Base-by-base conservation (phyloP, 441 rosid species). In the Iberis amara region DNA sequence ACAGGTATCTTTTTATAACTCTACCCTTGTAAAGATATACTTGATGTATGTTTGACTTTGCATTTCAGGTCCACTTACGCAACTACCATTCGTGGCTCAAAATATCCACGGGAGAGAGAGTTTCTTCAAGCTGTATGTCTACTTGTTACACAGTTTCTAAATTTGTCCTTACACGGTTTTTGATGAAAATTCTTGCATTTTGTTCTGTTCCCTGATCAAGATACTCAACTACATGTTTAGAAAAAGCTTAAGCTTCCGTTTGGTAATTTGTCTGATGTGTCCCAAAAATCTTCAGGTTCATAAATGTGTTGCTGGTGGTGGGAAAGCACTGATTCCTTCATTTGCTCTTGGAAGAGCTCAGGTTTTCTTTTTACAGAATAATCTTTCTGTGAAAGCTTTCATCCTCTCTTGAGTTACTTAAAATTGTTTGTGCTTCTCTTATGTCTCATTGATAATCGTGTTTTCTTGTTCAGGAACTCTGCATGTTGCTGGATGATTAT, bases 291-390 rank as follows among this genome's bases (percentile, higher is more conserved):
- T 62, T 45, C 52, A 89, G 99, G 97, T 86, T 72, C 99, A 92
- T 64, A 76, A 81, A 57, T 89, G 99, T 65, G 78, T 92, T 62
- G 82, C 88, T 57, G 86, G 75, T 26, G 99, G 96, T 68, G 99
- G 99, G 55, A 92, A 92, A 75, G 99, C 86, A 43, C 82, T 92
- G 32, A 86, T 92, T 63, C 97, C 99, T 41, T 82, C 99, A 57
- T 92, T 92, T 77, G 95, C 99, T 39, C 78, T 92, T 28, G 99
- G 96, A 75, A 82, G 99, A 67, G 99, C 99, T 57, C 99, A 92
- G 96, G 96, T 90, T 28, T 27, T 28, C 44, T 45, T 47, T 7
- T 50, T 26, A 36, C 52, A 14, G 31, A 33, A 8, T 26, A 15
- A 2, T 6, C 42, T 58, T 15, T 1, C 8, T 27, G 24, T 47